Evolutionary conservation across 1,284 basidiomycete genomes (phyloP), one percentile per base, ranked within the genome.

Genomic region (Microstroma glucosiphilum): DNA sequence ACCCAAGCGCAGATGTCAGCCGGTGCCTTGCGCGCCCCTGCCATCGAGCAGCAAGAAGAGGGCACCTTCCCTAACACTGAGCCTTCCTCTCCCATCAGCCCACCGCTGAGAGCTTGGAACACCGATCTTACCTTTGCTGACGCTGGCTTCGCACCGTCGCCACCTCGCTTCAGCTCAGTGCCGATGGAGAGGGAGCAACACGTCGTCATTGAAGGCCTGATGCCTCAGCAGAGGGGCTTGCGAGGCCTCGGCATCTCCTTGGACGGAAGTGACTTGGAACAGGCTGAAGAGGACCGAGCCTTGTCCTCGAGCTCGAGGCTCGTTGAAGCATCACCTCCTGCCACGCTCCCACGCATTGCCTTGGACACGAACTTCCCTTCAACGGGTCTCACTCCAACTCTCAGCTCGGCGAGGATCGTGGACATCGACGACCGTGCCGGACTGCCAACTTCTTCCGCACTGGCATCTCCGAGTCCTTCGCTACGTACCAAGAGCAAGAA

Each of bases 71-170:
- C 51, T 6, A 2, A 8, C 51, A 25, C 21, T 6, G 13, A 4
- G 3, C 51, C 51, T 15, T 54, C 21, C 15, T 54, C 51, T 15
- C 51, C 51, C n/a, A 26, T 54, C 51, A 54, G 26, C 51, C 51
- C 51, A 19, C 51, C 51, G 13, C 51, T 54, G 8, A 25, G 21
- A 21, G 6, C 13, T 15, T 54, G 51, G 51, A 54, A 54, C 51
- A 54, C 51, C 17, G 51, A 54, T 13, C 51, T 54, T 6, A 19
- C 21, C 43, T 48, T 48, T 21, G 17, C 43, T 48, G 43, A 17
- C 15, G 25, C 51, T 13, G 21, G 51, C 21, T 54, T 26, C 51
- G 51, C 21, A 23, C 51, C 25, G 21, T 23, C 17, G 21, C 51
- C 51, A 6, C 17, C 19, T 15, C 15, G 51, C 19, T 54, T 54